phyloP scores from a whole-genome alignment of 2,329 filamentous ascomycete species.

The Aureobasidium musti region DNA sequence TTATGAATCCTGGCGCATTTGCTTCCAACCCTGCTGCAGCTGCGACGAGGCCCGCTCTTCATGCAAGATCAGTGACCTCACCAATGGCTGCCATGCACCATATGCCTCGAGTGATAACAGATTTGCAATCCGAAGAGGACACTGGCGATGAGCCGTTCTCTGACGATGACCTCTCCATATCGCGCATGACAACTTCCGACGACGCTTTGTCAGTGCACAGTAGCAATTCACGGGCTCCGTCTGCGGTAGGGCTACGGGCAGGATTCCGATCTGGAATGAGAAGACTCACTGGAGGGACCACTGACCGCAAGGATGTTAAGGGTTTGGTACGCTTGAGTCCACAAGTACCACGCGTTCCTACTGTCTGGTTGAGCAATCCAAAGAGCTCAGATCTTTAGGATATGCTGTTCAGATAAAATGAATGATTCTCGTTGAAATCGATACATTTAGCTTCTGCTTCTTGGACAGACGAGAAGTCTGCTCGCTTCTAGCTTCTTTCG shows the following conservation, averaged over 20 bases:
- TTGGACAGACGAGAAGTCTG: not conserved
- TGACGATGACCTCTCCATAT: conserved; percentile 67
- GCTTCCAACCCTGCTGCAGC: conserved; percentile 40
- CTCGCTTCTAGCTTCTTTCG: not conserved
- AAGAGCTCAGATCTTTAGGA: conserved; percentile 38
- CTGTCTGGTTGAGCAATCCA: conserved; percentile 45
- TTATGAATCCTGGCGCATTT: conserved; percentile 61
- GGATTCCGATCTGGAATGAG: conserved; percentile 52
- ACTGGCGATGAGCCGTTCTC: conserved; percentile 64
- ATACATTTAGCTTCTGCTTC: not conserved
- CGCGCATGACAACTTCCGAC: conserved; percentile 40
- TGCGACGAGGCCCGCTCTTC: conserved; percentile 66
- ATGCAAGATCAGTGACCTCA: conserved; percentile 82
- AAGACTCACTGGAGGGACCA: conserved; percentile 58
- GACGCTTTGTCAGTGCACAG: conserved; percentile 29
- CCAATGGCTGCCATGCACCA: conserved; percentile 50
- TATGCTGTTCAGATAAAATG: not conserved
- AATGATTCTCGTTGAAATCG: not conserved
- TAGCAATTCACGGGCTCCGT: not conserved
- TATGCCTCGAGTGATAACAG: conserved; percentile 52
- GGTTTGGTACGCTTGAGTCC: conserved; percentile 47
- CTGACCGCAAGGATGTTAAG: conserved; percentile 39
- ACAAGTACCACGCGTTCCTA: conserved; percentile 53
- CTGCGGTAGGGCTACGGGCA: conserved; percentile 45
- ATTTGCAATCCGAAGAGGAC: conserved; percentile 77